Percentiles rank a stretch among this genome's conserved stretches.
These are phyloP conservation scores for Magnolia kwangsiensis DNA, from an alignment of 164 flowering plant species.

Conservation along the genomic window DNA sequence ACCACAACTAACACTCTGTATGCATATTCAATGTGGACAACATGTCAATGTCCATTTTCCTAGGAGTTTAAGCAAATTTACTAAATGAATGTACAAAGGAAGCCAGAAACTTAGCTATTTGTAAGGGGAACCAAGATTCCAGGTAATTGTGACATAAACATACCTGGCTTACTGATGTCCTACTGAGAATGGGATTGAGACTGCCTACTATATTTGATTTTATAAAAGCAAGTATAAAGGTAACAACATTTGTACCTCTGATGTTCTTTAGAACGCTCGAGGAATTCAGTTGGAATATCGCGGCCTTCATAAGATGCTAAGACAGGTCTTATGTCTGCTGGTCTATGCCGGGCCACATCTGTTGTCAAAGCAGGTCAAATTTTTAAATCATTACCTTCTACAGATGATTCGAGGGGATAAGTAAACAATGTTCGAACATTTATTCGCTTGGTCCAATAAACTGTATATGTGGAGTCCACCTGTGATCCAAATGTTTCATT, in stretches of 20 bases:
- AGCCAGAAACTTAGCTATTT: background rate
- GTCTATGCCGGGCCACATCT: slow-evolving; percentile 82
- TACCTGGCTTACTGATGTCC: too few species aligned
- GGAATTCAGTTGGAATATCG: slow-evolving; percentile 76
- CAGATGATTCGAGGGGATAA: background rate
- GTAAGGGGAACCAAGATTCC: background rate
- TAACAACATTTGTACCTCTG: slow-evolving; percentile 45
- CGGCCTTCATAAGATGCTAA: slow-evolving; percentile 71
- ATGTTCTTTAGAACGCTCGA: slow-evolving; percentile 74
- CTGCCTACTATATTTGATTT: background rate
- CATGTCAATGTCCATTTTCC: too few species aligned
- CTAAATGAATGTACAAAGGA: background rate
- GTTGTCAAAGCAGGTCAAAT: slow-evolving; percentile 13
- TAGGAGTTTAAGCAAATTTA: background rate
- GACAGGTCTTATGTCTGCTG: slow-evolving; percentile 82
- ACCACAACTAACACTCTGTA: too few species aligned
- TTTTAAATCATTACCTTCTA: background rate
- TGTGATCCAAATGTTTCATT: background rate
- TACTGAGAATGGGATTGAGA: too few species aligned
- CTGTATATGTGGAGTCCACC: background rate
- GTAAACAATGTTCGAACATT: background rate
- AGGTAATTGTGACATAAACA: background rate
- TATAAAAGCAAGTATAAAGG: slow-evolving; percentile 1
- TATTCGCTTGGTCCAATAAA: too few species aligned
- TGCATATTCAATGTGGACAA: too few species aligned